A percentile compares a stretch with the other conserved stretches of the same genome.
phyloP scores from a whole-genome alignment of 495 filamentous ascomycete genomes.

The Opeltia flavorubescens region DNA sequence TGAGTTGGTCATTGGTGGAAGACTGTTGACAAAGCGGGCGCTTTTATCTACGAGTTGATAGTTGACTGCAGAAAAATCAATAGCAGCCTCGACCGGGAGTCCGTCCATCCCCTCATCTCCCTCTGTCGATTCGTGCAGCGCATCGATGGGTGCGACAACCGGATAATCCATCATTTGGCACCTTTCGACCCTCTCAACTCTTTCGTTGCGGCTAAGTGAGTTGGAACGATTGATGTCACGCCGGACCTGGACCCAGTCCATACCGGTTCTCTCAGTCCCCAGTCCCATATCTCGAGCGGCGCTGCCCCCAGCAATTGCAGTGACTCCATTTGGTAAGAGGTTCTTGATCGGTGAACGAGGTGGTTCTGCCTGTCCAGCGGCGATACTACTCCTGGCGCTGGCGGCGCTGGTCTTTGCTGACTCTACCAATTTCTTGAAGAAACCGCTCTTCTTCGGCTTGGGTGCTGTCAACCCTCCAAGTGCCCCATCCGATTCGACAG shows the following conservation, averaged over 20 bases:
- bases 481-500: conserved; percentile 34
- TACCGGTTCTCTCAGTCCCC: conserved; percentile 31
- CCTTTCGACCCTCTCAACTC: conserved; percentile 70
- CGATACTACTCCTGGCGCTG: conserved; percentile 74
- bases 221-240: conserved; percentile 92
- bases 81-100: conserved; percentile 64
- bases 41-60: conserved; percentile 85
- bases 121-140: conserved; percentile 69
- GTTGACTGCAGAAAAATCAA: conserved; percentile 67
- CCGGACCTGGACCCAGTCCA: conserved; percentile 92
- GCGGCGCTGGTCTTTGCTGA: conserved; percentile 89
- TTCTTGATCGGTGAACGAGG: conserved; percentile 36
- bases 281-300: conserved; percentile 54
- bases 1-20: conserved; percentile 83
- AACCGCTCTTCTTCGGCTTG: conserved; percentile 81
- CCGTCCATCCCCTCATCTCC: conserved; percentile 86
- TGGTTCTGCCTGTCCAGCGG: conserved; percentile 40
- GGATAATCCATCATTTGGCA: conserved; percentile 91
- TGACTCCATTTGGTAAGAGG: conserved; percentile 32
- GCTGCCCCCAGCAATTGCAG: conserved; percentile 38
- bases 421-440: conserved; percentile 93
- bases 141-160: conserved; percentile 76
- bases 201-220: conserved; percentile 77
- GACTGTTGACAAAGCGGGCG: conserved; percentile 72
- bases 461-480: conserved; percentile 76